Evolutionary conservation across 2,329 filamentous ascomycete genomes (phyloP).

Genomic region (Penicillium sclerotigenum): DNA sequence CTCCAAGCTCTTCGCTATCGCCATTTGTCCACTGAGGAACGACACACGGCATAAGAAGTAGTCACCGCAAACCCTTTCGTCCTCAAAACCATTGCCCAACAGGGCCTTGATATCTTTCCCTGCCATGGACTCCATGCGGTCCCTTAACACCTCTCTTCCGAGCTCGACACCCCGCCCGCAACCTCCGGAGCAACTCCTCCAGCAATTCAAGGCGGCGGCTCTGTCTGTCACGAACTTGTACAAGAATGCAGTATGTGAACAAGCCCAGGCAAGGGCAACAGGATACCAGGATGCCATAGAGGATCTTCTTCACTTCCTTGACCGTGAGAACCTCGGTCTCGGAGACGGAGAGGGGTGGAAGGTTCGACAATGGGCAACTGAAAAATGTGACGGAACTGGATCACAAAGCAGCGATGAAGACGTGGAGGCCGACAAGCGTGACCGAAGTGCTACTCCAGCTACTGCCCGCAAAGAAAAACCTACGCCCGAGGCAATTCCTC

Average conservation of each 20-base stretch:
- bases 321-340: slow-evolving; percentile 74
- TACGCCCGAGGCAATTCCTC: slow-evolving; percentile 24
- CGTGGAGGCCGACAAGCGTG: slow-evolving; percentile 38
- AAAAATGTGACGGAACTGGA: slow-evolving; percentile 45
- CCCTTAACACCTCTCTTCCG: slow-evolving; percentile 61
- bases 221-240: slow-evolving; percentile 95
- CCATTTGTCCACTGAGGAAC: background rate
- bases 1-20: background rate
- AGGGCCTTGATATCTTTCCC: background rate
- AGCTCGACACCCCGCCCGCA: slow-evolving; percentile 48
- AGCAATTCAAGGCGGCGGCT: slow-evolving; percentile 88
- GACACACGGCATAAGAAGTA: background rate
- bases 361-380: slow-evolving; percentile 59
- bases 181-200: slow-evolving; percentile 61
- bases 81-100: background rate
- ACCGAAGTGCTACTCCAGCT: slow-evolving; percentile 37
- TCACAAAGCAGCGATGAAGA: slow-evolving; percentile 45
- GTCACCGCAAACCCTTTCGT: background rate
- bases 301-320: slow-evolving; percentile 80
- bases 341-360: slow-evolving; percentile 73
- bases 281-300: slow-evolving; percentile 95
- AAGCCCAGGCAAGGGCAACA: slow-evolving; percentile 69
- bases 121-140: slow-evolving; percentile 63
- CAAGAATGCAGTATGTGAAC: slow-evolving; percentile 78
- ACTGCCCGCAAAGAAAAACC: slow-evolving; percentile 32